phyloP scores from a whole-genome alignment of 495 filamentous ascomycete genomes.

The Aspergillus wentii region DNA sequence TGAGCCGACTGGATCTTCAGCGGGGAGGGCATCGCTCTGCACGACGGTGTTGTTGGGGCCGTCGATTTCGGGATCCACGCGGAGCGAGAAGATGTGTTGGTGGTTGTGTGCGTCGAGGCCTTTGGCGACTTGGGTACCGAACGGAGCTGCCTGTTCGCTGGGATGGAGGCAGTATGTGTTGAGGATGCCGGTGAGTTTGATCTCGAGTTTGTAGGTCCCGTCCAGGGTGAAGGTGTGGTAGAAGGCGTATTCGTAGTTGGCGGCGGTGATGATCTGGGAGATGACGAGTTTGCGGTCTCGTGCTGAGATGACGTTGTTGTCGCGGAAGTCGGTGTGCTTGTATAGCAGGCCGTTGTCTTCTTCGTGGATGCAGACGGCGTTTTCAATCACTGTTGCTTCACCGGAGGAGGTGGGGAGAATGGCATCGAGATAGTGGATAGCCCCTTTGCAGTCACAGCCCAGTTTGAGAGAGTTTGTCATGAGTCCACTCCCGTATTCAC shows the following conservation, averaged over 20 bases:
- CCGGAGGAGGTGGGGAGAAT: slow-evolving; percentile 53
- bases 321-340: slow-evolving; percentile 83
- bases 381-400: slow-evolving; percentile 55
- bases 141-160: slow-evolving; percentile 40
- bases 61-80: slow-evolving; percentile 52
- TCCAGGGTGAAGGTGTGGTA: slow-evolving; percentile 49
- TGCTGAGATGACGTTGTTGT: slow-evolving; percentile 59
- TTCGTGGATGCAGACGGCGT: slow-evolving; percentile 77
- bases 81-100: slow-evolving; percentile 50
- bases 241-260: slow-evolving; percentile 62
- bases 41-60: slow-evolving; percentile 45
- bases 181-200: slow-evolving; percentile 41
- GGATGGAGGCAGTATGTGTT: slow-evolving; percentile 43
- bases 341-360: slow-evolving; percentile 70
- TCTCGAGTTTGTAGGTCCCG: slow-evolving; percentile 44
- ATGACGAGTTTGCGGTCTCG: slow-evolving; percentile 68
- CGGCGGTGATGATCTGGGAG: slow-evolving; percentile 57
- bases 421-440: slow-evolving; percentile 68
- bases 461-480: slow-evolving; percentile 72
- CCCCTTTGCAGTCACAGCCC: slow-evolving; percentile 68
- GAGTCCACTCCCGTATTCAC: slow-evolving; percentile 67
- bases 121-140: slow-evolving; percentile 42
- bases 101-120: slow-evolving; percentile 47
- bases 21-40: slow-evolving; percentile 40
- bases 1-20: slow-evolving; percentile 27